Evolutionary conservation across 1,284 basidiomycete species (phyloP).

Genomic region (Rhodotorula sp.): DNA sequence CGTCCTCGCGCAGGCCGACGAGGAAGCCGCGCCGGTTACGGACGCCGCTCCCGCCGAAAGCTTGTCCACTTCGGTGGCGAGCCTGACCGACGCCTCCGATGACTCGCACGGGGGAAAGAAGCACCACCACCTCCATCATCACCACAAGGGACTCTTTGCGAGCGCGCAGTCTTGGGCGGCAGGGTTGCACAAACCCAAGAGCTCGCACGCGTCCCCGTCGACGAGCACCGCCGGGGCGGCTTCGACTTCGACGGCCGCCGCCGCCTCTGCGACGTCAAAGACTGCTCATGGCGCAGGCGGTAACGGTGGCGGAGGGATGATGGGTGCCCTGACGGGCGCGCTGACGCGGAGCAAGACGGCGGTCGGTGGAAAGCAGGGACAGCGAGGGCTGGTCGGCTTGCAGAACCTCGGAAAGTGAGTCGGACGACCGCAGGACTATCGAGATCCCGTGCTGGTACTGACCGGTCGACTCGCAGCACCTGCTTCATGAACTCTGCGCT

Average conservation of each 20-base stretch:
- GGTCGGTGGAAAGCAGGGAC: neutral
- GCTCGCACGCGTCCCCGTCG: no score
- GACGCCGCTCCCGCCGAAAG: neutral
- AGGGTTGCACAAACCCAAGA: conserved; percentile 15
- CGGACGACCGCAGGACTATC: neutral
- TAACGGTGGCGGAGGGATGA: neutral
- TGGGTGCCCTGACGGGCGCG: conserved; percentile 17
- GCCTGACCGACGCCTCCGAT: neutral
- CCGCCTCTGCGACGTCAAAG: neutral
- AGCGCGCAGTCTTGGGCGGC: conserved; percentile 8
- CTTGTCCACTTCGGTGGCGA: neutral
- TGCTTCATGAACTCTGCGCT: conserved; percentile 85
- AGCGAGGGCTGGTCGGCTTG: conserved; percentile 35
- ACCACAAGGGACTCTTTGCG: conserved; percentile 13
- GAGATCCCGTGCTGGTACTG: neutral
- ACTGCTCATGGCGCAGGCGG: no score
- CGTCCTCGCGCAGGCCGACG: conserved; percentile 37
- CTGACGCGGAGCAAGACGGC: conserved; percentile 32
- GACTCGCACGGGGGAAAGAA: conserved; percentile 10
- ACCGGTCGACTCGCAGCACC: conserved; percentile 57
- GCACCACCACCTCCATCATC: neutral
- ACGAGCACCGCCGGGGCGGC: neutral
- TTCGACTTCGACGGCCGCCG: neutral
- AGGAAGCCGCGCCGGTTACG: conserved; percentile 5
- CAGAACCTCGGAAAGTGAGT: conserved; percentile 40